Evolutionary conservation across 2,329 filamentous ascomycete genomes (phyloP), one percentile per base, ranked within the genome.

Genomic region (Fusarium sp.): DNA sequence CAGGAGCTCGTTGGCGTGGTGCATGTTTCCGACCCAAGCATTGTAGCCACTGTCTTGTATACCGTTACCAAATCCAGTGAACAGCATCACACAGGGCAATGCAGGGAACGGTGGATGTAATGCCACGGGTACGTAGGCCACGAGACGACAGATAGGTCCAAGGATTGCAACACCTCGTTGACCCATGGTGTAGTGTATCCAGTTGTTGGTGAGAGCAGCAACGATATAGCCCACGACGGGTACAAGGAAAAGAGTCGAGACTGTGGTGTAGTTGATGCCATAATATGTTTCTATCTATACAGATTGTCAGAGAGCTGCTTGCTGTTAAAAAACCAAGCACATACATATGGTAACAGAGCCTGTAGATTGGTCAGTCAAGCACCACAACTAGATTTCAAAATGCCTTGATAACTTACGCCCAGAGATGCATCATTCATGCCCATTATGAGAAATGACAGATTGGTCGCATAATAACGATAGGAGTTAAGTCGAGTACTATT

Each of bases 1-100:
- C 2, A 93, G 84, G 2, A 95, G 80, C 74, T 94, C 88, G 74
- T 94, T 94, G 9, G 90, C 80, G 59, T 88, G 86, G 14, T 87
- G 83, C 88, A 95, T 92, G 71, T 89, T 90, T 13, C 92, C 92
- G 20, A 87, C 77, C 83, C 84, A 88, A 9, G 85, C 85, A 73
- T 87, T 87, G 82, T 85, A 89, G 4, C 81, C 85, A 60, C 81
- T 84, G 68, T 88, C 90, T 54, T 87, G 83, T 10, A 93, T 78
- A 4, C 92, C 92, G 74, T 90, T 93, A 1, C 91, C 91, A 48
- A 92, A 88, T 3, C 91, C 91, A 2, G 87, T 85, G 19, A 93
- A 79, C 49, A 89, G 83, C 73, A 90, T 88, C 25, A 88, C 82
- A 15, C 92, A 78, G 3, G 91, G 87, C 0, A 94, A 78, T 0